Percentiles rank a stretch among this genome's conserved stretches.
Conservation (phyloP, 2,329 filamentous ascomycete genomes). For the Microascus cirrosus region DNA sequence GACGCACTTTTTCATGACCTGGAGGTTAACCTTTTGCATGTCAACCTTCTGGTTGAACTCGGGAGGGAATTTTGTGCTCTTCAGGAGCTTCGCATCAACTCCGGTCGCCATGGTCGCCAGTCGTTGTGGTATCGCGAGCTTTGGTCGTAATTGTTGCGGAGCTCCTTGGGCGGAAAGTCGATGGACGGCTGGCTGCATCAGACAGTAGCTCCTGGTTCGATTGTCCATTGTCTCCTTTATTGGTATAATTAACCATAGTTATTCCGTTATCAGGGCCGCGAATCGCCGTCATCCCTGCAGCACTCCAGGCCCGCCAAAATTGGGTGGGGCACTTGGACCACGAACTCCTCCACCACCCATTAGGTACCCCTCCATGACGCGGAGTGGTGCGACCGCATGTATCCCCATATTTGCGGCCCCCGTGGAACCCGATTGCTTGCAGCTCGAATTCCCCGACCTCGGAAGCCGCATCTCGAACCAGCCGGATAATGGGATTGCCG, state of each 20-base stretch:
- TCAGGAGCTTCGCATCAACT: slow-evolving; percentile 81
- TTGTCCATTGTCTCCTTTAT: neutral
- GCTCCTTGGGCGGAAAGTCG: neutral
- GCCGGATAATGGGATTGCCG: slow-evolving; percentile 6
- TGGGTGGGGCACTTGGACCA: neutral
- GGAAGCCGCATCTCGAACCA: neutral
- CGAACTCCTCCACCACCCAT: neutral
- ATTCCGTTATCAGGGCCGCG: neutral
- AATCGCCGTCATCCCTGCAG: neutral
- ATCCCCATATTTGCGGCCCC: neutral
- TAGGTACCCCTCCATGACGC: slow-evolving; percentile 1
- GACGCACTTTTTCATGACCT: slow-evolving; percentile 91
- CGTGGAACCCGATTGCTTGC: neutral
- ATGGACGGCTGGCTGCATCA: neutral
- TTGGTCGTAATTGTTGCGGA: neutral
- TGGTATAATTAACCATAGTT: neutral
- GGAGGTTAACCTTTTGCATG: slow-evolving; percentile 92
- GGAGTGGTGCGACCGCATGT: neutral
- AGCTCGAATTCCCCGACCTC: neutral
- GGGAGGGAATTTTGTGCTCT: slow-evolving; percentile 83
- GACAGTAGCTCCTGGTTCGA: neutral
- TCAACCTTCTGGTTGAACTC: slow-evolving; percentile 96
- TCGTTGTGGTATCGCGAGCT: neutral
- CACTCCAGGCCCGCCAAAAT: neutral
- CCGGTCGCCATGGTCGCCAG: slow-evolving; percentile 59